Evolutionary conservation across 495 filamentous ascomycete genomes (phyloP).

Genomic region (Choiromyces venosus): DNA sequence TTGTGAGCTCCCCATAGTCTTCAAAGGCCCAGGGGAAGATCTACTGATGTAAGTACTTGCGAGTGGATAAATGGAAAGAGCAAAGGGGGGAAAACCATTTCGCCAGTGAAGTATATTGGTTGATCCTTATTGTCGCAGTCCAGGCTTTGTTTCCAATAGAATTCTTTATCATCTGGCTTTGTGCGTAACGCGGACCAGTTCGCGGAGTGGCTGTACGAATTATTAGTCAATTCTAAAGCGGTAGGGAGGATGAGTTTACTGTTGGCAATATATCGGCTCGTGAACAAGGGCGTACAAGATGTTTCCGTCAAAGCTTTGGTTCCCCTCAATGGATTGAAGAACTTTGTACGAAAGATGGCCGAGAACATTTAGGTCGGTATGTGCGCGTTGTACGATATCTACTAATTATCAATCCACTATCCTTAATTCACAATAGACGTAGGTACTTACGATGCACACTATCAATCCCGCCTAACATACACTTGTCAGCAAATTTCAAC

Average conservation of each 20-base stretch:
- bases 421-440: neutral
- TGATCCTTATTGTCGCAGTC: slow-evolving; percentile 11
- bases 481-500: neutral
- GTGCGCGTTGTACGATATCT: slow-evolving; percentile 64
- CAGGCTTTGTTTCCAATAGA: neutral
- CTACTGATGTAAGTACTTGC: slow-evolving; percentile 1
- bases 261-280: slow-evolving; percentile 71
- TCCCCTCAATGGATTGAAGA: slow-evolving; percentile 59
- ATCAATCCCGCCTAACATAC: slow-evolving; percentile 58
- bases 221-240: neutral
- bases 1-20: slow-evolving; percentile 63
- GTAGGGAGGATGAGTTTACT: slow-evolving; percentile 13
- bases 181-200: slow-evolving; percentile 61
- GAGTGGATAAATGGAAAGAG: neutral
- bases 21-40: slow-evolving; percentile 77
- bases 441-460: slow-evolving; percentile 53
- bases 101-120: slow-evolving; percentile 79
- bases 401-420: neutral
- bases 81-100: slow-evolving; percentile 55
- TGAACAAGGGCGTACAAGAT: slow-evolving; percentile 82
- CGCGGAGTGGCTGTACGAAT: slow-evolving; percentile 47
- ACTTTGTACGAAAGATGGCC: slow-evolving; percentile 66
- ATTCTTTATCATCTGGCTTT: slow-evolving; percentile 32
- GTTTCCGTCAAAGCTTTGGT: slow-evolving; percentile 62
- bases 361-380: slow-evolving; percentile 64